phyloP scores from a whole-genome alignment of 2,329 filamentous ascomycete species.

The Colletotrichum sp. region DNA sequence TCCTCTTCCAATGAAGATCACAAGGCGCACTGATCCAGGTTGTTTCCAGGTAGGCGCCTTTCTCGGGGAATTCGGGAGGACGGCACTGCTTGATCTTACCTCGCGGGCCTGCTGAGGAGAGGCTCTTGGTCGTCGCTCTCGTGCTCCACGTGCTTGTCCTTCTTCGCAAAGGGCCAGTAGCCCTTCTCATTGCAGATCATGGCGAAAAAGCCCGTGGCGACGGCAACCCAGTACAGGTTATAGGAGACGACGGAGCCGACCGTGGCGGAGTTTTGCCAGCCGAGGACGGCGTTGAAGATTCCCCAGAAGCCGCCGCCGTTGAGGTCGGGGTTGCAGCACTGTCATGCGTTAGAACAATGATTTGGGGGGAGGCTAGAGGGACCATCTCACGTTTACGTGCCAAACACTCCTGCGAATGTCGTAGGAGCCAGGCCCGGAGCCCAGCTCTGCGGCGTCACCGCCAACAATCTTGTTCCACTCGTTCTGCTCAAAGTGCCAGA shows the following conservation, averaged over 20 bases:
- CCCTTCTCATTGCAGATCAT: slow-evolving; percentile 23
- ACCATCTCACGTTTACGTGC: slow-evolving; percentile 73
- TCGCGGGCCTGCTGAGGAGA: slow-evolving; percentile 22
- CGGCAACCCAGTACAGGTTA: slow-evolving; percentile 24
- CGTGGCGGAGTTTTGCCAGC: slow-evolving; percentile 50
- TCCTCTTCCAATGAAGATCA: not conserved
- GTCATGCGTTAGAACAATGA: slow-evolving; percentile 41
- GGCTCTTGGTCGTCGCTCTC: slow-evolving; percentile 20
- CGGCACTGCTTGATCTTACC: slow-evolving; percentile 11
- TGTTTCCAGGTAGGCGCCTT: not conserved
- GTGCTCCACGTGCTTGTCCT: not conserved
- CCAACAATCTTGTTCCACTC: slow-evolving; percentile 66
- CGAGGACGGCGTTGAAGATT: slow-evolving; percentile 74
- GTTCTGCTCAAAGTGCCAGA: slow-evolving; percentile 76
- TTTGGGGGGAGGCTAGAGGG: too few species aligned
- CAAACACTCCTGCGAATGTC: slow-evolving; percentile 78
- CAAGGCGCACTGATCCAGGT: not conserved
- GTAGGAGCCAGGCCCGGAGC: slow-evolving; percentile 74
- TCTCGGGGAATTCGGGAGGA: not conserved
- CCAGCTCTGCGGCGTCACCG: slow-evolving; percentile 53
- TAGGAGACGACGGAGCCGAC: slow-evolving; percentile 24
- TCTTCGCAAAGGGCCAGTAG: slow-evolving; percentile 8
- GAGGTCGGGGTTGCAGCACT: slow-evolving; percentile 68
- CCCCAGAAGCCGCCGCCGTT: slow-evolving; percentile 74
- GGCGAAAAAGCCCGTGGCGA: slow-evolving; percentile 19